These are phyloP conservation scores for Gamarada debralockiae DNA, from an alignment of 495 filamentous ascomycete genomes.

Conservation along the genomic window DNA sequence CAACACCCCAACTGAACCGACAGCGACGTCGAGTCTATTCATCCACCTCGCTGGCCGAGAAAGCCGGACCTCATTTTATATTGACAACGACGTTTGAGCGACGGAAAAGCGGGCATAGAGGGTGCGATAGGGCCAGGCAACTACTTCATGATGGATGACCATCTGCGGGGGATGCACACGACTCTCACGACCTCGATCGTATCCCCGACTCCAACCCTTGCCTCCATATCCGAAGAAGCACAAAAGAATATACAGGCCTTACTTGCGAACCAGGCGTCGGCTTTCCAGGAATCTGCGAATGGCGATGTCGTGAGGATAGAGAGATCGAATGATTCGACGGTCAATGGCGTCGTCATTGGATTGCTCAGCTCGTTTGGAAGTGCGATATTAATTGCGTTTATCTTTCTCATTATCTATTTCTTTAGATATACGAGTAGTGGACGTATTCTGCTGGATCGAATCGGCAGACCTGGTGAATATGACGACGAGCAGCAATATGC, in stretches of 20 bases:
- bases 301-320: not conserved
- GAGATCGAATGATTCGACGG: constrained; percentile 24
- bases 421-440: constrained; percentile 87
- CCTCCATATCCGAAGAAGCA: not conserved
- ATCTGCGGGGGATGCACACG: constrained; percentile 15
- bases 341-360: constrained; percentile 87
- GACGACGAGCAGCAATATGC: constrained; percentile 94
- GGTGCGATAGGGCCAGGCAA: constrained; percentile 4
- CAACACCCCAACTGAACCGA: no score
- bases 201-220: constrained; percentile 1
- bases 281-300: not conserved
- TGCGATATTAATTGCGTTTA: constrained; percentile 72
- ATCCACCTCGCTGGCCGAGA: no score
- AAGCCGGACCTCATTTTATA: no score
- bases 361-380: constrained; percentile 96
- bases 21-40: no score
- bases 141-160: constrained; percentile 16
- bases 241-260: constrained; percentile 1
- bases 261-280: not conserved
- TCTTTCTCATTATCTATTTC: constrained; percentile 88
- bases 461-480: constrained; percentile 92
- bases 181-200: constrained; percentile 16
- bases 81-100: no score
- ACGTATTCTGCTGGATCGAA: constrained; percentile 88
- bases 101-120: no score